Conservation (phyloP, 257 asterid species). For the Coffea canephora region DNA sequence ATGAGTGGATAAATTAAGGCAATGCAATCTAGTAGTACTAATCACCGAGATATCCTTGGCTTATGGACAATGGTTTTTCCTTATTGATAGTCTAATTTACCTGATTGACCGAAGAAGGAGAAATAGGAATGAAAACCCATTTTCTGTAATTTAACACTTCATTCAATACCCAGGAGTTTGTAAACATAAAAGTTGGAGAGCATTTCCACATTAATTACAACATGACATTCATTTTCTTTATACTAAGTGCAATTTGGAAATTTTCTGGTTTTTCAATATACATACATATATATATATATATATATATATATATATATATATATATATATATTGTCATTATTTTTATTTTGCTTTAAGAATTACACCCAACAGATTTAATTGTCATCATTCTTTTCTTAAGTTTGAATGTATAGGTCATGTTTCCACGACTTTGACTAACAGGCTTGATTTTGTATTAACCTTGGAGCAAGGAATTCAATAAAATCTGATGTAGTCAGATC, state of each 20-base stretch:
- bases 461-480: not conserved
- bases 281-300: too few species aligned
- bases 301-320: too few species aligned
- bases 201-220: not conserved
- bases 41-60: not conserved
- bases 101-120: not conserved
- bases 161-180: not conserved
- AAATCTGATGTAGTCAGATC: too few species aligned
- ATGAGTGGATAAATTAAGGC: not conserved
- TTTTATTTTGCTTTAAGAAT: too few species aligned
- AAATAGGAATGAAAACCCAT: not conserved
- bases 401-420: too few species aligned
- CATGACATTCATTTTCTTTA: not conserved
- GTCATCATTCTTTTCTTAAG: too few species aligned
- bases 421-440: not conserved
- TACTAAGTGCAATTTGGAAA: not conserved
- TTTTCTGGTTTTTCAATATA: not conserved
- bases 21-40: not conserved
- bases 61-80: not conserved
- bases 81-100: not conserved
- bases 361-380: not conserved
- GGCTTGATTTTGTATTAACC: not conserved
- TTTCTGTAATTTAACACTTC: not conserved
- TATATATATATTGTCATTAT: too few species aligned
- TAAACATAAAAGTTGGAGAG: not conserved